These are phyloP conservation scores for Plantago lanceolata DNA, from an alignment of 305 asterid species.

Conservation along the genomic window DNA sequence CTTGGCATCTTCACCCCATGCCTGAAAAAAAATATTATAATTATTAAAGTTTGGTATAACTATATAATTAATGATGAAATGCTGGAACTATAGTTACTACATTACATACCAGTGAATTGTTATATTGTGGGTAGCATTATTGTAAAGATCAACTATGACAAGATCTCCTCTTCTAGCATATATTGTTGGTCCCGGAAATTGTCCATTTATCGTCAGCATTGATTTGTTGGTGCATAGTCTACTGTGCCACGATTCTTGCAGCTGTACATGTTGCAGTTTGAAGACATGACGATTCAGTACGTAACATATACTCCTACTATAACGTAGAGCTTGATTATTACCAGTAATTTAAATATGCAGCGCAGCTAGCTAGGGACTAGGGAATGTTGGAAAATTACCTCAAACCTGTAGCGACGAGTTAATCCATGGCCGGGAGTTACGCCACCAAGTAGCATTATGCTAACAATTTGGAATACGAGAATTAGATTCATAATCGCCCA, in stretches of 20 bases:
- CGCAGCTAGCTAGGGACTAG: no score
- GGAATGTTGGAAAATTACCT: conserved; percentile 14
- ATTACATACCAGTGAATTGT: conserved; percentile 71
- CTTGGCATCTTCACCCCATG: conserved; percentile 71
- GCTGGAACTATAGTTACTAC: no score
- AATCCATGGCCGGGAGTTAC: conserved; percentile 22
- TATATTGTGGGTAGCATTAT: conserved; percentile 51
- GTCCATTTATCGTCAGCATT: conserved; percentile 56
- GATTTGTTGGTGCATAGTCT: conserved; percentile 56
- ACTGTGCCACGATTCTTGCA: conserved; percentile 34
- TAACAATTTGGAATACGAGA: conserved; percentile 20
- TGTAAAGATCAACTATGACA: conserved; percentile 43
- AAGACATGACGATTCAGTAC: no score
- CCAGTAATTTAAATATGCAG: no score
- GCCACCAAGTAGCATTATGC: conserved; percentile 19
- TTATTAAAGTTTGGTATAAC: no score
- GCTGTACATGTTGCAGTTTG: no score
- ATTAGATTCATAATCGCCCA: conserved; percentile 1
- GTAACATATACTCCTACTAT: no score
- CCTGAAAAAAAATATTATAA: no score
- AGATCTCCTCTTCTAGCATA: conserved; percentile 52
- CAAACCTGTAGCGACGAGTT: conserved; percentile 32
- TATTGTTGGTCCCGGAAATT: conserved; percentile 66
- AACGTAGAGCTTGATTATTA: no score
- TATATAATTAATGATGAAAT: no score